Percentiles rank a stretch among this genome's conserved stretches.
phyloP scores from a whole-genome alignment of 176 grass and related monocot genomes.

The Saccharum officinarum region DNA sequence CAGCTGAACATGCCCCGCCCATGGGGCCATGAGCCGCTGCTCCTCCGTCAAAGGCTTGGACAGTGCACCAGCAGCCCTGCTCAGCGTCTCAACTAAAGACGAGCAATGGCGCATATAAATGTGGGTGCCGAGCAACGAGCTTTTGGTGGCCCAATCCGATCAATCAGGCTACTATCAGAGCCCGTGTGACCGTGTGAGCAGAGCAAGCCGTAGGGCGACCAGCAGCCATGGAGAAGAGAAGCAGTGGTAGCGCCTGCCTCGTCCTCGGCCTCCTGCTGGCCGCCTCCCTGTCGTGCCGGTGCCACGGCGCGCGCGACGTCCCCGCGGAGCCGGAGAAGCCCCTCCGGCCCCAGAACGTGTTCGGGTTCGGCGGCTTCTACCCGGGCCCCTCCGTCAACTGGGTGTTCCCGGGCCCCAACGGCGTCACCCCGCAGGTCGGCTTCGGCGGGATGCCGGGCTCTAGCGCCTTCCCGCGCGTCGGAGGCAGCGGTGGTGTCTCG shows the following conservation, averaged over 20 bases:
- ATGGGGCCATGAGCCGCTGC: neutral
- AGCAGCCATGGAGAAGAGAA: conserved; percentile 32
- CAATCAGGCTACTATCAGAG: neutral
- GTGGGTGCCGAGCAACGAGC: neutral
- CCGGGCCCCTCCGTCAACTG: conserved; percentile 39
- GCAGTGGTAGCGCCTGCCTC: neutral
- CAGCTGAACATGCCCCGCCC: too few species aligned
- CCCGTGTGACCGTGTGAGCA: neutral
- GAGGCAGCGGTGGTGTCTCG: neutral
- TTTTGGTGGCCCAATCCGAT: conserved; percentile 8
- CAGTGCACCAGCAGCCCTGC: neutral
- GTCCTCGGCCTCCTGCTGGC: conserved; percentile 23
- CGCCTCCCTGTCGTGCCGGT: conserved; percentile 1
- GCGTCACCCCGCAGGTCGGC: conserved; percentile 45
- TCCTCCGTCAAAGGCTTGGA: neutral
- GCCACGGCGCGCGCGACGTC: conserved; percentile 38
- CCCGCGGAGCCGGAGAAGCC: conserved; percentile 36
- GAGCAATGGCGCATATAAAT: conserved; percentile 1
- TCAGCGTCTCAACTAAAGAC: neutral
- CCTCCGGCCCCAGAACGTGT: conserved; percentile 48
- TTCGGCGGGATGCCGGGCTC: conserved; percentile 40
- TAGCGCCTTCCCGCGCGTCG: conserved; percentile 25
- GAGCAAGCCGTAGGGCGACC: neutral
- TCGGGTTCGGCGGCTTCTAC: conserved; percentile 56
- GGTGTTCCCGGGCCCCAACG: conserved; percentile 50